Conservation (phyloP, 1,139 yeast genomes). For the Geotrichum fermentans region DNA sequence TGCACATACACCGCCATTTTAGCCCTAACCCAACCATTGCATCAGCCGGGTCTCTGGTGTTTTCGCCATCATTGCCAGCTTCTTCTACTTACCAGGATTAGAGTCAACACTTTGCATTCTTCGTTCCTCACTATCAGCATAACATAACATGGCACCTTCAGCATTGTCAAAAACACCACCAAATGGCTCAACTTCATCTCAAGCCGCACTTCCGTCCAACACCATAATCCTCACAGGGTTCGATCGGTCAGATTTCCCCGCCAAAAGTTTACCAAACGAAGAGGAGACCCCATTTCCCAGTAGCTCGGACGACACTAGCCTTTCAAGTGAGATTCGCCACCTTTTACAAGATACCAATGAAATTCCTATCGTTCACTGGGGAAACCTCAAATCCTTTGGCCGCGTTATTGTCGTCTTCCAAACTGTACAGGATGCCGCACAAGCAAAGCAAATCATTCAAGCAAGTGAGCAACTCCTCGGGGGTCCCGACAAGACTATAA, state of each 20-base stretch:
- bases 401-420: constrained; percentile 38
- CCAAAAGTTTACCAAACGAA: neutral
- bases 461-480: neutral
- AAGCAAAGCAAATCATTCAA: constrained; percentile 24
- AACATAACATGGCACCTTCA: no score
- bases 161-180: no score
- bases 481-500: constrained; percentile 19
- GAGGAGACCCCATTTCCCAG: constrained; percentile 4
- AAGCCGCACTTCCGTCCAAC: constrained; percentile 23
- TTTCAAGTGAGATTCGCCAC: constrained; percentile 3
- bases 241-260: constrained; percentile 21
- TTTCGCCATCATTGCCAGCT: no score
- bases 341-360: constrained; percentile 5
- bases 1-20: no score
- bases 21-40: no score
- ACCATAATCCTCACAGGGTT: constrained; percentile 28
- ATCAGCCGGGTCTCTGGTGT: no score
- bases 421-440: constrained; percentile 29
- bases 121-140: no score
- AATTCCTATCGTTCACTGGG: constrained; percentile 33
- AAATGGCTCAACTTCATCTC: no score
- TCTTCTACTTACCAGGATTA: no score
- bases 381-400: constrained; percentile 36
- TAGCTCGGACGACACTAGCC: neutral
- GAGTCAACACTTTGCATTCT: no score